Conservation (phyloP, 306 rosid genomes). For the Mucuna pruriens region DNA sequence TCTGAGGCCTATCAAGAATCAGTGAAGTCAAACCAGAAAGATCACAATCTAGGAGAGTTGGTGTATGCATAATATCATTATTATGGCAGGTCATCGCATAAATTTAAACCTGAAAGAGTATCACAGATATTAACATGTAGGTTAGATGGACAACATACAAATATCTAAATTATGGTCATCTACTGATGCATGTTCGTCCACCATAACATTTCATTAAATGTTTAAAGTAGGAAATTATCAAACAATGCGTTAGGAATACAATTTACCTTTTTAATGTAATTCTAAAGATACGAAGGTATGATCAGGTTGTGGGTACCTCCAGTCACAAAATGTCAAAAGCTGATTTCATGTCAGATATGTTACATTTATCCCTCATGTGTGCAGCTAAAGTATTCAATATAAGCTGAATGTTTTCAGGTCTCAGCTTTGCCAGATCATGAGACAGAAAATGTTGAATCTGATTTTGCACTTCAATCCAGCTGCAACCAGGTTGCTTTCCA, state of each 20-base stretch:
- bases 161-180: background rate
- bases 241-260: background rate
- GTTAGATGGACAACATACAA: conserved; percentile 14
- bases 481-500: conserved; percentile 76
- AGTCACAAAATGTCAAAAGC: conserved; percentile 46
- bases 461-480: conserved; percentile 77
- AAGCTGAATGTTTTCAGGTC: conserved; percentile 50
- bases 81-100: background rate
- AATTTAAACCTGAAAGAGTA: background rate
- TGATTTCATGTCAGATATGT: conserved; percentile 35
- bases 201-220: background rate
- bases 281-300: background rate
- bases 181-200: background rate
- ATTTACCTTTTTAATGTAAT: background rate
- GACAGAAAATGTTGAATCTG: conserved; percentile 63
- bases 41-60: conserved; percentile 32
- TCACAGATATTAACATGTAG: conserved; percentile 7
- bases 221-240: conserved; percentile 3
- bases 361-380: conserved; percentile 57
- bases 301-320: background rate
- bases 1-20: conserved; percentile 35
- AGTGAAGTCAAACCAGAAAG: conserved; percentile 5
- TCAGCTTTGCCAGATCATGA: conserved; percentile 51
- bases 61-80: background rate
- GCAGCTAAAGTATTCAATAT: conserved; percentile 49